Evolutionary conservation across 192 early-diverging fungal species (phyloP).

Genomic region (Cladochytrium replicatum): DNA sequence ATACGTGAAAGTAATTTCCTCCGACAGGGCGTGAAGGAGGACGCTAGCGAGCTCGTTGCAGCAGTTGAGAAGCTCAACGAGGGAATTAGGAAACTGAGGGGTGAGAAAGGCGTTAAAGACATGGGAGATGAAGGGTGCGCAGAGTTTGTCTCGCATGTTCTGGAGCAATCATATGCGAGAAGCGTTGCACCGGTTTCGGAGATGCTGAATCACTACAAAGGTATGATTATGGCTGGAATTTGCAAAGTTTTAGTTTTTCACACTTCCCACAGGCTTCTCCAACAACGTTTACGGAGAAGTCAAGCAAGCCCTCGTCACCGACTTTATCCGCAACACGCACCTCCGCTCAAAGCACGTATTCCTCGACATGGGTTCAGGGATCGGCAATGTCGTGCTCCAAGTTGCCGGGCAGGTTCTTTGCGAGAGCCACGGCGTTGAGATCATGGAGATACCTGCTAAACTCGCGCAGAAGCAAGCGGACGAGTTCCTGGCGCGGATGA

Average conservation of each 20-base stretch:
- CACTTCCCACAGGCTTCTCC: conserved; percentile 50
- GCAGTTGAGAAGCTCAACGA: no score
- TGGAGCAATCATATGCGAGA: conserved; percentile 83
- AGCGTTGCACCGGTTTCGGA: conserved; percentile 70
- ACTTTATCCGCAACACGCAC: conserved; percentile 64
- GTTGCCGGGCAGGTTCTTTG: conserved; percentile 83
- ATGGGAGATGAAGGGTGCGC: no score
- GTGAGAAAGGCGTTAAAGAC: no score
- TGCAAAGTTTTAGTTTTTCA: conserved; percentile 18
- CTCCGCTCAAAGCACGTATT: conserved; percentile 63
- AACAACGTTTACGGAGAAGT: conserved; percentile 98
- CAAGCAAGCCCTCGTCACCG: conserved; percentile 66
- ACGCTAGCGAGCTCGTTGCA: no score
- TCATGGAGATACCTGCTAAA: conserved; percentile 73
- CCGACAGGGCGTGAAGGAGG: no score
- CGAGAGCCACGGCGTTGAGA: conserved; percentile 77
- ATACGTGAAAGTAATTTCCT: no score
- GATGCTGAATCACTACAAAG: conserved; percentile 64
- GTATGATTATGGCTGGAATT: conserved; percentile 22
- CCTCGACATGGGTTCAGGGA: conserved; percentile 85
- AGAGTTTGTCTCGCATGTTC: conserved; percentile 72
- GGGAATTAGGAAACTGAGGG: no score
- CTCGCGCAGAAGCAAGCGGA: conserved; percentile 66
- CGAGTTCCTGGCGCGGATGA: conserved; percentile 79
- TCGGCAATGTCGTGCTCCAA: conserved; percentile 95